phyloP scores from a whole-genome alignment of 106 monocot species.

The Chionographis japonica region DNA sequence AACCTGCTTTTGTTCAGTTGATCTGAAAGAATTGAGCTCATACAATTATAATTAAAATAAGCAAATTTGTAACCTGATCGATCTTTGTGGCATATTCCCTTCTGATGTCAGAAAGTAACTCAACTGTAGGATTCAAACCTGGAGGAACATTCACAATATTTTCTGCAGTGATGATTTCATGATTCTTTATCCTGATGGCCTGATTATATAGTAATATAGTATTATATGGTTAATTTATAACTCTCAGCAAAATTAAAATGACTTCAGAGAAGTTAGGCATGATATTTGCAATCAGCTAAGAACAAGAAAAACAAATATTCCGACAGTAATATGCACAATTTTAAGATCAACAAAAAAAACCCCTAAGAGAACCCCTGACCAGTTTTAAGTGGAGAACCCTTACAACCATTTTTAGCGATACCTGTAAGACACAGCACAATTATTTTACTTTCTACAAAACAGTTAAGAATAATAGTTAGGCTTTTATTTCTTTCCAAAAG shows the following conservation, averaged over 20 bases:
- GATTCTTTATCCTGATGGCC: slow-evolving; percentile 13
- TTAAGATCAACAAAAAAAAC: no score
- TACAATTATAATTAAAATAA: not conserved
- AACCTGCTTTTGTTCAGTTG: not conserved
- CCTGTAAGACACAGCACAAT: no score
- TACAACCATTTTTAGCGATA: no score
- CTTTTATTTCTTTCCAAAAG: no score
- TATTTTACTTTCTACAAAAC: no score
- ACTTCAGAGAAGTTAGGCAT: not conserved
- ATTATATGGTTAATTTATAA: not conserved
- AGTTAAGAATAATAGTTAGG: no score
- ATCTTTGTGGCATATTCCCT: slow-evolving; percentile 47
- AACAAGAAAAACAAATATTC: no score
- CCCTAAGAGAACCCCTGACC: no score
- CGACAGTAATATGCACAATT: no score
- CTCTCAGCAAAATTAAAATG: not conserved
- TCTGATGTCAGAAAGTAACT: slow-evolving; percentile 30
- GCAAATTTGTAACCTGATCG: slow-evolving; percentile 37
- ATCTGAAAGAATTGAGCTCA: not conserved
- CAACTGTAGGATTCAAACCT: slow-evolving; percentile 26
- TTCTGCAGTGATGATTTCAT: slow-evolving; percentile 1
- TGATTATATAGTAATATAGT: not conserved
- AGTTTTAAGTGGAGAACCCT: no score
- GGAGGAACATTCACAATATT: slow-evolving; percentile 11
- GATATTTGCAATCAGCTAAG: no score